Percentiles rank a stretch among this genome's conserved stretches.
Evolutionary conservation across 352 stramenopile genomes (phyloP).

Genomic region (Globisporangium cylindrosporum): DNA sequence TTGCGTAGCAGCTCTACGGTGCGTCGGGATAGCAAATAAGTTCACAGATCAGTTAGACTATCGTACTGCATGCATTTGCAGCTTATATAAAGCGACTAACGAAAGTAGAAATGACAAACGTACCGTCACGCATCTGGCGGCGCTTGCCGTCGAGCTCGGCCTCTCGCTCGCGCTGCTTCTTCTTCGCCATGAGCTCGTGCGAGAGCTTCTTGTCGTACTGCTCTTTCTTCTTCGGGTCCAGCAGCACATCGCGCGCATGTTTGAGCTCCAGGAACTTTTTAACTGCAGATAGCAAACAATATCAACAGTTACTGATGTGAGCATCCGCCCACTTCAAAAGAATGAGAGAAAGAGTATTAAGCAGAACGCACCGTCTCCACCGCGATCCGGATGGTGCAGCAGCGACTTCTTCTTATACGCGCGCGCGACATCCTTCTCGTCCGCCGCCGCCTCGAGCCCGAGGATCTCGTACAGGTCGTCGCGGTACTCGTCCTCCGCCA

Average conservation of each 20-base stretch:
- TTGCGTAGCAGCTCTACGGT: conserved; percentile 59
- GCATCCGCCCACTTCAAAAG: too few species aligned
- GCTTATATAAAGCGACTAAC: not conserved
- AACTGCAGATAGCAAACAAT: conserved; percentile 29
- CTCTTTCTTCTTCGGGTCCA: conserved; percentile 79
- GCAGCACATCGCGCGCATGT: conserved; percentile 65
- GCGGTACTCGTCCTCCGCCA: conserved; percentile 36
- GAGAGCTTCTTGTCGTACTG: conserved; percentile 81
- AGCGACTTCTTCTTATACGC: conserved; percentile 86
- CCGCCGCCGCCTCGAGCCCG: conserved; percentile 57
- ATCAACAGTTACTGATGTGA: not conserved
- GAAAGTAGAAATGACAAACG: not conserved
- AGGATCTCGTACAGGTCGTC: conserved; percentile 76
- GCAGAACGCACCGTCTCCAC: conserved; percentile 56
- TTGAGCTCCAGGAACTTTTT: conserved; percentile 84
- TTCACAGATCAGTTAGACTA: not conserved
- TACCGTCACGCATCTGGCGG: conserved; percentile 63
- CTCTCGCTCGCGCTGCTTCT: conserved; percentile 66
- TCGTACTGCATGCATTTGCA: not conserved
- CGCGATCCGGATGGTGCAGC: conserved; percentile 73
- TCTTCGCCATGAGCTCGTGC: conserved; percentile 55
- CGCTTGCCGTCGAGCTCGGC: conserved; percentile 54
- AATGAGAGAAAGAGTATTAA: not conserved
- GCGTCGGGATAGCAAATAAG: not conserved
- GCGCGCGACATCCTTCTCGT: conserved; percentile 68